phyloP scores from a whole-genome alignment of 2,329 filamentous ascomycete species.

The Pyrenochaeta sp. region DNA sequence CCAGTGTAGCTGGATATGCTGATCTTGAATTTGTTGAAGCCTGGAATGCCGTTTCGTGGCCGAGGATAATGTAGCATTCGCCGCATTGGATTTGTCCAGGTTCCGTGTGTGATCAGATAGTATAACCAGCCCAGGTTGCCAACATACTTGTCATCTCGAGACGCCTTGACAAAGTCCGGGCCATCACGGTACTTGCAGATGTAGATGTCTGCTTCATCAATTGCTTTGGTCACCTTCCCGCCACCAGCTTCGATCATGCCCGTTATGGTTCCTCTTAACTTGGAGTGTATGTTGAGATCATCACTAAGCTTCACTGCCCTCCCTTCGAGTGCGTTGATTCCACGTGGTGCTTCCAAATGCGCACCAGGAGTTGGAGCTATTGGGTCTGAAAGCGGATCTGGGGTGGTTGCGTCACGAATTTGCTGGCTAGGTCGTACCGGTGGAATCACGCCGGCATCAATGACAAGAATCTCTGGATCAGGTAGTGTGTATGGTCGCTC shows the following conservation, averaged over 20 bases:
- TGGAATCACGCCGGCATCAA: conserved; percentile 34
- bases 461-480: conserved; percentile 76
- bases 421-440: conserved; percentile 57
- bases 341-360: conserved; percentile 32
- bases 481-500: conserved; percentile 87
- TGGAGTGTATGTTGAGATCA: conserved; percentile 75
- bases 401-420: conserved; percentile 45
- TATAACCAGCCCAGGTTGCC: conserved; percentile 96
- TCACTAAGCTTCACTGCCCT: conserved; percentile 78
- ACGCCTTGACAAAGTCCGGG: conserved; percentile 76
- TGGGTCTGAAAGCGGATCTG: conserved; percentile 35
- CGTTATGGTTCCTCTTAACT: conserved; percentile 71
- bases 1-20: conserved; percentile 97
- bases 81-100: conserved; percentile 84
- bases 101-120: conserved; percentile 85
- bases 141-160: conserved; percentile 79
- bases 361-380: conserved; percentile 24
- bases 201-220: conserved; percentile 79
- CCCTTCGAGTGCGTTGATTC: conserved; percentile 71
- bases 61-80: conserved; percentile 90
- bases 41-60: conserved; percentile 76
- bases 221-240: conserved; percentile 69
- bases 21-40: conserved; percentile 78
- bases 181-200: conserved; percentile 89
- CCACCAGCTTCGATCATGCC: conserved; percentile 75